These are phyloP conservation scores for Letharia columbiana DNA, from an alignment of 495 filamentous ascomycete genomes.

Conservation along the genomic window DNA sequence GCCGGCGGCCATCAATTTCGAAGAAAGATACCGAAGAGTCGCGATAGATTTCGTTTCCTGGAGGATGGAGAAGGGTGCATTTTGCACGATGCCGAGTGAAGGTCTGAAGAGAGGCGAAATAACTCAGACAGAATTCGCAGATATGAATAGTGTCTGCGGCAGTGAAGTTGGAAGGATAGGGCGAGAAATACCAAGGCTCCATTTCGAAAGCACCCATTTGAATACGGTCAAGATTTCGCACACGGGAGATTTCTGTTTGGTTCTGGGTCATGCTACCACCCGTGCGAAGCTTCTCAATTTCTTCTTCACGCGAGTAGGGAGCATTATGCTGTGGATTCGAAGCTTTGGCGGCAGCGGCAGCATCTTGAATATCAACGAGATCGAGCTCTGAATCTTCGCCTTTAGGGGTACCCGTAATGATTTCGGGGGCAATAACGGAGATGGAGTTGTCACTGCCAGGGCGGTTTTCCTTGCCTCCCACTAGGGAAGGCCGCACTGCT, in stretches of 20 bases:
- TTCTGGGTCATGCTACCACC: conserved; percentile 98
- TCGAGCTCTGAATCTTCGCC: conserved; percentile 54
- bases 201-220: conserved; percentile 91
- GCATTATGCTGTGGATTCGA: conserved; percentile 35
- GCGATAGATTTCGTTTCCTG: conserved; percentile 96
- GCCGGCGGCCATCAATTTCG: conserved; percentile 92
- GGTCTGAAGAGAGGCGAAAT: conserved; percentile 68
- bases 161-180: conserved; percentile 81
- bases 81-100: conserved; percentile 82
- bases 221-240: conserved; percentile 82
- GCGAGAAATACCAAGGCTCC: conserved; percentile 98
- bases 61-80: conserved; percentile 85
- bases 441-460: conserved; percentile 41
- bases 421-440: conserved; percentile 40
- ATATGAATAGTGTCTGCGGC: conserved; percentile 87
- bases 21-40: conserved; percentile 93
- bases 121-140: conserved; percentile 93
- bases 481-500: conserved; percentile 32
- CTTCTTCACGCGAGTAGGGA: conserved; percentile 74
- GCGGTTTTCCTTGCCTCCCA: conserved; percentile 56
- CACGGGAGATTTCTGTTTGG: conserved; percentile 90
- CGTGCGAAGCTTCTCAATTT: conserved; percentile 90
- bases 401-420: conserved; percentile 45
- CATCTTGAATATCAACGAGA: conserved; percentile 57
- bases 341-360: conserved; percentile 43